Evolutionary conservation across 768 basidiomycete species (phyloP).

Genomic region (Galerina marginata): DNA sequence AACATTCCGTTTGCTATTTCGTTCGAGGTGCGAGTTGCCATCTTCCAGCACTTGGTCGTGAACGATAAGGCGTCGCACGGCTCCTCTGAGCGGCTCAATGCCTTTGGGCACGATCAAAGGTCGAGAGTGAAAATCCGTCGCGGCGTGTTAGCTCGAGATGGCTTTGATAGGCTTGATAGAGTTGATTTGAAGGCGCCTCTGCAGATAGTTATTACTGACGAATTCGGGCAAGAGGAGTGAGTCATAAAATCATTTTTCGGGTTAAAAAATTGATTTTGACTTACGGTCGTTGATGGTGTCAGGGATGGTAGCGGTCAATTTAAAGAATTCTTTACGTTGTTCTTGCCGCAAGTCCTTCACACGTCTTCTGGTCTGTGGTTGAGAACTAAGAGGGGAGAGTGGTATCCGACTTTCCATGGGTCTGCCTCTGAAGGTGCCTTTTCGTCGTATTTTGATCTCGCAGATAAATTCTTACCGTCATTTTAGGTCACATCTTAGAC

Average conservation of each 20-base stretch:
- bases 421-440: slow-evolving; percentile 73
- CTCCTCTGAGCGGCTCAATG: slow-evolving; percentile 20
- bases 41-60: slow-evolving; percentile 82
- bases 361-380: too few species aligned
- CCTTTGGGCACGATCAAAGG: slow-evolving; percentile 22
- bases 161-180: slow-evolving; percentile 83
- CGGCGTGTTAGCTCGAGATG: slow-evolving; percentile 84
- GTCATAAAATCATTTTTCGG: slow-evolving; percentile 1
- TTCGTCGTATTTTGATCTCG: neutral
- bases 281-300: slow-evolving; percentile 15
- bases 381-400: too few species aligned
- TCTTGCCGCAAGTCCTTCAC: too few species aligned
- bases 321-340: too few species aligned
- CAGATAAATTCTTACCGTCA: neutral
- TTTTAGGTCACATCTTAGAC: slow-evolving; percentile 75
- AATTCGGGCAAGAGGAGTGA: slow-evolving; percentile 85
- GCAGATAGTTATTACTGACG: slow-evolving; percentile 89
- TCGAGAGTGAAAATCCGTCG: slow-evolving; percentile 69
- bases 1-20: slow-evolving; percentile 96
- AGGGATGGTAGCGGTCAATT: too few species aligned
- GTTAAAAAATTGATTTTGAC: slow-evolving; percentile 1
- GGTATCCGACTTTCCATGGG: too few species aligned
- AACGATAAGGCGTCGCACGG: slow-evolving; percentile 24
- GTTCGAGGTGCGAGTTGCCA: slow-evolving; percentile 85
- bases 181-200: slow-evolving; percentile 80